Conservation (phyloP, 305 asterid genomes). For the Nicotiana rustica region DNA sequence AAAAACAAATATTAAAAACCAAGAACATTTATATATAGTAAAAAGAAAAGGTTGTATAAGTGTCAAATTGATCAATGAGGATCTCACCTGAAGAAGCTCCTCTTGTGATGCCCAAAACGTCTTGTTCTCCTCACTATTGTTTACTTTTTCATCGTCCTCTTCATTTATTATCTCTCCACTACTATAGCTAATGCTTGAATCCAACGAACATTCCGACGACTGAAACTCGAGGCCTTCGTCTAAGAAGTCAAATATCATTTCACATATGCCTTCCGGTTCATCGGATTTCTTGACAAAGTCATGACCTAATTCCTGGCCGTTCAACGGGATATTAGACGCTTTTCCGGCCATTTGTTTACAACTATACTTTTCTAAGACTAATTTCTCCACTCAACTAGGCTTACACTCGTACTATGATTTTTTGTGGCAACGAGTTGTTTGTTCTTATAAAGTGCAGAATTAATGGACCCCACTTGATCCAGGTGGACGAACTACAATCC, state of each 20-base stretch:
- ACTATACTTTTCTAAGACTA: background rate
- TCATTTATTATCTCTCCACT: background rate
- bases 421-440: background rate
- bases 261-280: background rate
- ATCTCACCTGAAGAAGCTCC: constrained; percentile 44
- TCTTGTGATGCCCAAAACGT: constrained; percentile 47
- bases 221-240: constrained; percentile 43
- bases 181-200: constrained; percentile 16
- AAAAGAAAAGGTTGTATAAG: background rate
- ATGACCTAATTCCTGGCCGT: background rate
- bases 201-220: constrained; percentile 31
- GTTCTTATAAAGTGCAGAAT: constrained; percentile 28
- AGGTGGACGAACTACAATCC: background rate
- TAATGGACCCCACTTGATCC: constrained; percentile 21
- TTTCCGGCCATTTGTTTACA: background rate
- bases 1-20: background rate
- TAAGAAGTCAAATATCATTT: constrained; percentile 46
- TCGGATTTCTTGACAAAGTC: background rate
- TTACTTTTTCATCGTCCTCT: constrained; percentile 34
- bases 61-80: background rate
- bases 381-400: background rate
- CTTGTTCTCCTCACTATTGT: constrained; percentile 38
- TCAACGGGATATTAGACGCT: background rate
- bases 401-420: background rate
- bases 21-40: background rate